phyloP scores from a whole-genome alignment of 495 filamentous ascomycete species.

The Chaetomidium leptoderma region DNA sequence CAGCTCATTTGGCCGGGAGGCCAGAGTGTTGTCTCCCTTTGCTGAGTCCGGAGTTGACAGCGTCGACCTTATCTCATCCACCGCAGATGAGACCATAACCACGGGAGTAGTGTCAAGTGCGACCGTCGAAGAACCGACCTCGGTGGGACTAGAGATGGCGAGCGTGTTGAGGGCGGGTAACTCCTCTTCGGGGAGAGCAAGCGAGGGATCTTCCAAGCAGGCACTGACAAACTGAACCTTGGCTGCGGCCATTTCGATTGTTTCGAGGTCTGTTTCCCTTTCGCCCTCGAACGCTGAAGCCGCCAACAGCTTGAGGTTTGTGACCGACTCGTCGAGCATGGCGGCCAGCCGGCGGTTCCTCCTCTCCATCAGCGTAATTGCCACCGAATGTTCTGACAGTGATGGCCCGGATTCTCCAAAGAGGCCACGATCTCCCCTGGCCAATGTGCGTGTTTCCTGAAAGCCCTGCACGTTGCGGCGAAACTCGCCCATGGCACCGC shows the following conservation, averaged over 20 bases:
- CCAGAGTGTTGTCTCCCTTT: background rate
- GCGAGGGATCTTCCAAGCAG: constrained; percentile 62
- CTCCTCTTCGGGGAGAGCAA: constrained; percentile 52
- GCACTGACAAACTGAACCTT: constrained; percentile 75
- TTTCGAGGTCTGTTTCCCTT: constrained; percentile 38
- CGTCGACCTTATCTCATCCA: constrained; percentile 26
- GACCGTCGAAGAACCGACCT: constrained; percentile 28
- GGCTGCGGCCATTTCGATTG: constrained; percentile 61
- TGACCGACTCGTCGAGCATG: constrained; percentile 66
- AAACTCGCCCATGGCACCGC: constrained; percentile 84
- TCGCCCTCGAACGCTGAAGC: constrained; percentile 36
- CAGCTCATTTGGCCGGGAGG: constrained; percentile 15
- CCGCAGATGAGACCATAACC: constrained; percentile 29
- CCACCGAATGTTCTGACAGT: constrained; percentile 23
- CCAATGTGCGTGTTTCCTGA: constrained; percentile 40
- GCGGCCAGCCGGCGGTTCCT: constrained; percentile 69
- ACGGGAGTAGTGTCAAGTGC: constrained; percentile 34
- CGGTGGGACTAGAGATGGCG: constrained; percentile 22
- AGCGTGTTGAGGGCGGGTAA: constrained; percentile 24
- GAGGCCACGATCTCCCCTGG: constrained; percentile 27
- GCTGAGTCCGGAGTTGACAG: constrained; percentile 24
- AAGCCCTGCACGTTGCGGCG: constrained; percentile 44
- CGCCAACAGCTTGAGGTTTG: constrained; percentile 56
- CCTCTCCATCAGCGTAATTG: constrained; percentile 53
- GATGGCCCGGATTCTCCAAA: constrained; percentile 27